These are phyloP conservation scores for Ustilago sp. DNA, from an alignment of 1,284 basidiomycete genomes.

Conservation along the genomic window DNA sequence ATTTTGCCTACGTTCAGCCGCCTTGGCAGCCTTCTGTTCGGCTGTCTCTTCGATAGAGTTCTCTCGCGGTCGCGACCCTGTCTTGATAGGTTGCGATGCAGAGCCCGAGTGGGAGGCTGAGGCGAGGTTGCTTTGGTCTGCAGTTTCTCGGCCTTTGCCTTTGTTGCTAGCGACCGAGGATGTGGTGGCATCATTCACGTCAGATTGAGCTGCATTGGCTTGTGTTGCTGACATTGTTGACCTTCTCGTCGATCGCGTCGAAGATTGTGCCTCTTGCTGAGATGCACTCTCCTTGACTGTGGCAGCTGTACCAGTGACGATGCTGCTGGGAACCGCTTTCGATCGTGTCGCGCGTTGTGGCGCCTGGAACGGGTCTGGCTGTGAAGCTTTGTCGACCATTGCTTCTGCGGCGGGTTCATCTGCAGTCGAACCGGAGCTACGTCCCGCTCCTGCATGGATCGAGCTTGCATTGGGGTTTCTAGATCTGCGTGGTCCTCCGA, in stretches of 20 bases:
- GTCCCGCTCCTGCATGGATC: conserved; percentile 2
- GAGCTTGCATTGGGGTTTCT: not conserved
- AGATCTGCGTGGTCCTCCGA: conserved; percentile 17
- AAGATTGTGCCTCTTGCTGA: conserved; percentile 16
- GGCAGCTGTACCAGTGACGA: not conserved
- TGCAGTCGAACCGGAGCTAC: not conserved
- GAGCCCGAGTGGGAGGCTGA: not conserved
- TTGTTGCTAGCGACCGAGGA: conserved; percentile 9
- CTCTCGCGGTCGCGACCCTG: conserved; percentile 3
- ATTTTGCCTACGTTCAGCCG: conserved; percentile 15
- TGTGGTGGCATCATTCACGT: not conserved
- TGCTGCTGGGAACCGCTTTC: conserved; percentile 2
- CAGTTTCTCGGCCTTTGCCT: conserved; percentile 21
- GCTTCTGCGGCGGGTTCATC: not conserved
- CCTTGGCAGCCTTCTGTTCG: conserved; percentile 19
- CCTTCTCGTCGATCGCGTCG: not conserved
- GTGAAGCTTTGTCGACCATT: conserved; percentile 33
- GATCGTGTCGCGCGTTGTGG: conserved; percentile 8
- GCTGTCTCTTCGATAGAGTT: conserved; percentile 1
- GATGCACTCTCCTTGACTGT: conserved; percentile 35
- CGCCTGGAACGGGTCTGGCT: conserved; percentile 37
- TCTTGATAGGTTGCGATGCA: conserved; percentile 15
- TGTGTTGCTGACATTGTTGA: not conserved
- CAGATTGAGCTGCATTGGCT: not conserved
- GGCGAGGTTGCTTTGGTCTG: not conserved